phyloP scores from a whole-genome alignment of 2,329 filamentous ascomycete species.

The Cladobotryum mycophilum region DNA sequence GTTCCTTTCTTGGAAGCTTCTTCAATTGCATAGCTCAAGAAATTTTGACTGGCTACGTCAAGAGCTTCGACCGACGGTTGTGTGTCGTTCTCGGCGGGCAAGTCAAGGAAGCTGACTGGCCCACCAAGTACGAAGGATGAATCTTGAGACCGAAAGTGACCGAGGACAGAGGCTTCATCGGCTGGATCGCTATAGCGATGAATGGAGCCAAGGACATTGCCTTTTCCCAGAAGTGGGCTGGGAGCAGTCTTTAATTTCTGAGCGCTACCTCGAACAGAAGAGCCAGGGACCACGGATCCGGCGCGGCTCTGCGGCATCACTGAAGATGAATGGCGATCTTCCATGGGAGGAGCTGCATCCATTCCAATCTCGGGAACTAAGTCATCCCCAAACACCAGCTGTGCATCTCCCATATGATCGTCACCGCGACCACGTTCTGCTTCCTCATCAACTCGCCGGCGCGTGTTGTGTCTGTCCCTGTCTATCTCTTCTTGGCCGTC shows the following conservation, averaged over 20 bases:
- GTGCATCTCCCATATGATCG: slow-evolving; percentile 21
- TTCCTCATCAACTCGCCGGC: slow-evolving; percentile 26
- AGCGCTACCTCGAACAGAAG: slow-evolving; percentile 37
- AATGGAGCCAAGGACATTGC: slow-evolving; percentile 33
- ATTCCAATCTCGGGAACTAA: slow-evolving; percentile 60
- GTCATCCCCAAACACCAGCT: slow-evolving; percentile 32
- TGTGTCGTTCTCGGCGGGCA: slow-evolving; percentile 20
- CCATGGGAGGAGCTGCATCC: slow-evolving; percentile 58
- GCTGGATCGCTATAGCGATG: slow-evolving; percentile 42
- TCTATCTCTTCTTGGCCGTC: slow-evolving; percentile 26
- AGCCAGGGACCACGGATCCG: slow-evolving; percentile 40
- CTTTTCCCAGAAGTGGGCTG: slow-evolving; percentile 33
- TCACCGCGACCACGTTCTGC: slow-evolving; percentile 23
- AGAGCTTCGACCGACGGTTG: slow-evolving; percentile 31
- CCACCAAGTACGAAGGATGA: slow-evolving; percentile 24
- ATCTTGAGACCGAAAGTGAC: slow-evolving; percentile 28
- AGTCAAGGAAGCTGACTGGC: slow-evolving; percentile 13
- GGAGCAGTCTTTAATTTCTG: slow-evolving; percentile 27
- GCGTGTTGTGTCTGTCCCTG: slow-evolving; percentile 29
- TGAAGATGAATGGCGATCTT: slow-evolving; percentile 55
- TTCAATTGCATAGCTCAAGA: slow-evolving; percentile 38
- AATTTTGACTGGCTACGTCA: slow-evolving; percentile 41
- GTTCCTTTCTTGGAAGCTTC: slow-evolving; percentile 28
- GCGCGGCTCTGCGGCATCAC: slow-evolving; percentile 47
- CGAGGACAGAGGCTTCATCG: slow-evolving; percentile 26